phyloP scores from a whole-genome alignment of 495 filamentous ascomycete genomes.

The Penicillium chermesinum region DNA sequence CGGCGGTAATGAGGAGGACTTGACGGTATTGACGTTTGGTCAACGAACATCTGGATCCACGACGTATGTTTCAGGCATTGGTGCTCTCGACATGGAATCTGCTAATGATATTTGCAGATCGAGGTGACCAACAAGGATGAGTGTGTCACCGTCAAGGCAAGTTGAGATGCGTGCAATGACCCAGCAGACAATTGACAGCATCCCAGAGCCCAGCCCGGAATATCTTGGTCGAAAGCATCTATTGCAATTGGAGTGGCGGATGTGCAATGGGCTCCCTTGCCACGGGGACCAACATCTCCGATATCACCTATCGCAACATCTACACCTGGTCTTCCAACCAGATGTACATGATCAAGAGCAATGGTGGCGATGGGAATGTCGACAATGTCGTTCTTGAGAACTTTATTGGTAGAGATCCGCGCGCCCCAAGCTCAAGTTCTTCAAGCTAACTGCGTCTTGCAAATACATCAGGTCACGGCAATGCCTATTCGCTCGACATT shows the following conservation, averaged over 20 bases:
- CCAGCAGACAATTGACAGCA: background rate
- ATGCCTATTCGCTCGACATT: conserved; percentile 50
- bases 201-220: conserved; percentile 38
- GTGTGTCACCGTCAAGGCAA: conserved; percentile 49
- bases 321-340: conserved; percentile 53
- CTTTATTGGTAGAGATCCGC: conserved; percentile 43
- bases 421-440: background rate
- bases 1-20: conserved; percentile 44
- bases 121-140: conserved; percentile 54
- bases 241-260: conserved; percentile 54
- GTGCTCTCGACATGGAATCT: background rate
- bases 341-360: conserved; percentile 61
- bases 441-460: conserved; percentile 14
- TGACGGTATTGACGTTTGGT: conserved; percentile 49
- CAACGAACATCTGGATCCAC: conserved; percentile 48
- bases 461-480: conserved; percentile 36
- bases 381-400: conserved; percentile 50
- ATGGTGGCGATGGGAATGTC: conserved; percentile 52
- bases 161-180: background rate
- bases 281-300: conserved; percentile 35
- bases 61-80: conserved; percentile 28
- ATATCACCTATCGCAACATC: conserved; percentile 46
- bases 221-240: conserved; percentile 52
- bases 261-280: conserved; percentile 49
- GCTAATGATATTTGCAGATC: conserved; percentile 29